Evolutionary conservation across 495 filamentous ascomycete genomes (phyloP).

Genomic region (Cercophora samala): DNA sequence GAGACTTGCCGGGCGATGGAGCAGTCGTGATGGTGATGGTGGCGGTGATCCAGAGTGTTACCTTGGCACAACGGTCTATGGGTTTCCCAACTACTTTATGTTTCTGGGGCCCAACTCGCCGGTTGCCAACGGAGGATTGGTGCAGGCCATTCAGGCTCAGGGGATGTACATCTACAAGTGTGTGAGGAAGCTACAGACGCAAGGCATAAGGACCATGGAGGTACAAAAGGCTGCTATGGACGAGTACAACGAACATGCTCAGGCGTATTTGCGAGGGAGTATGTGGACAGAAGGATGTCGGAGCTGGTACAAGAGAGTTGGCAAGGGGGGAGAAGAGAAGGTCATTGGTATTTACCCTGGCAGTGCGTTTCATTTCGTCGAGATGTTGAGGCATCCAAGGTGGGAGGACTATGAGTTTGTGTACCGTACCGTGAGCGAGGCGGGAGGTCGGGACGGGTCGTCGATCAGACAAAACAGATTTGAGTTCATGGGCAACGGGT

Average conservation of each 20-base stretch:
- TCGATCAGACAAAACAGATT: background rate
- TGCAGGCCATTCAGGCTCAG: background rate
- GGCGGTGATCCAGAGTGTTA: background rate
- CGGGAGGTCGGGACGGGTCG: background rate
- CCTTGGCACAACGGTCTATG: background rate
- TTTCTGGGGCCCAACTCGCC: background rate
- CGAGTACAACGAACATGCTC: background rate
- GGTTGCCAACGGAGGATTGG: background rate
- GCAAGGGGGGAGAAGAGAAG: background rate
- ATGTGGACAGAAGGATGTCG: background rate
- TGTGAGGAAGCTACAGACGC: background rate
- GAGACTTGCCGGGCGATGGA: background rate
- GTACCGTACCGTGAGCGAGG: background rate
- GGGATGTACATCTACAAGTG: background rate
- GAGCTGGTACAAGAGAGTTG: background rate
- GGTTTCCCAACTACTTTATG: background rate
- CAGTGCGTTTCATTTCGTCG: background rate
- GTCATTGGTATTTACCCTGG: background rate
- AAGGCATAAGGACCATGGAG: background rate
- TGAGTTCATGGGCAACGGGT: background rate
- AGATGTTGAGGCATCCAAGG: background rate
- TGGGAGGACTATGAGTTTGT: background rate
- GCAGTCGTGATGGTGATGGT: background rate
- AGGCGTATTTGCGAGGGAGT: background rate
- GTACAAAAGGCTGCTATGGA: background rate